Percentiles rank a stretch among this genome's conserved stretches.
Conservation (phyloP, 148 eudicot genomes). For the Suaeda aralocaspica region DNA sequence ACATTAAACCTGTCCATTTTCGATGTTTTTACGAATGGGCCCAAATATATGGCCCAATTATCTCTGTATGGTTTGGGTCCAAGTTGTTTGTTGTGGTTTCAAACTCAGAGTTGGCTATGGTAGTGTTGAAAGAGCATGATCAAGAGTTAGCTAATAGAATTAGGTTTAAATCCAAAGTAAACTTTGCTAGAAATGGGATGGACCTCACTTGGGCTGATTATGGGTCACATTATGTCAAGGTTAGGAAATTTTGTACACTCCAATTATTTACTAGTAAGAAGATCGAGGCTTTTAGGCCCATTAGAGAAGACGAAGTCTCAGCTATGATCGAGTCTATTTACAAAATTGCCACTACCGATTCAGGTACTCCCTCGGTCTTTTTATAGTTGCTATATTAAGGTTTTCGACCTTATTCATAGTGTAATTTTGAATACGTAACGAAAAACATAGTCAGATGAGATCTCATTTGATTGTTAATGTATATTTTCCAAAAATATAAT, state of each 20-base stretch:
- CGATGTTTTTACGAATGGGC: slow-evolving; percentile 63
- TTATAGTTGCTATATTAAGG: too few species aligned
- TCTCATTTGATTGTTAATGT: too few species aligned
- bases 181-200: slow-evolving; percentile 46
- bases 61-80: slow-evolving; percentile 54
- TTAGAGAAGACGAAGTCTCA: slow-evolving; percentile 66
- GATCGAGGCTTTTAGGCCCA: slow-evolving; percentile 52
- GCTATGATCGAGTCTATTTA: slow-evolving; percentile 62
- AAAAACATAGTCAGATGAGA: too few species aligned
- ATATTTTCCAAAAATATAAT: too few species aligned
- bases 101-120: slow-evolving; percentile 49
- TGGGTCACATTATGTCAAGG: slow-evolving; percentile 79
- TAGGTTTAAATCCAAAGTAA: slow-evolving; percentile 36
- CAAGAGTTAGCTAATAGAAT: slow-evolving; percentile 56
- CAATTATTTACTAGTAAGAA: slow-evolving; percentile 59
- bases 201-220: slow-evolving; percentile 81
- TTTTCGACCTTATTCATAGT: too few species aligned
- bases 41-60: slow-evolving; percentile 51
- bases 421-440: too few species aligned
- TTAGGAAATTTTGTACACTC: slow-evolving; percentile 54
- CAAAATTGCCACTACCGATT: slow-evolving; percentile 26
- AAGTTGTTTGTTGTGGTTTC: slow-evolving; percentile 48
- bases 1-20: slow-evolving; percentile 47
- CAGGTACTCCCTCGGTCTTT: slow-evolving; percentile 29
- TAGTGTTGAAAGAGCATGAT: slow-evolving; percentile 64